Conservation (phyloP, 371 early-diverging fungal species). For the Actinomortierella ambigua region DNA sequence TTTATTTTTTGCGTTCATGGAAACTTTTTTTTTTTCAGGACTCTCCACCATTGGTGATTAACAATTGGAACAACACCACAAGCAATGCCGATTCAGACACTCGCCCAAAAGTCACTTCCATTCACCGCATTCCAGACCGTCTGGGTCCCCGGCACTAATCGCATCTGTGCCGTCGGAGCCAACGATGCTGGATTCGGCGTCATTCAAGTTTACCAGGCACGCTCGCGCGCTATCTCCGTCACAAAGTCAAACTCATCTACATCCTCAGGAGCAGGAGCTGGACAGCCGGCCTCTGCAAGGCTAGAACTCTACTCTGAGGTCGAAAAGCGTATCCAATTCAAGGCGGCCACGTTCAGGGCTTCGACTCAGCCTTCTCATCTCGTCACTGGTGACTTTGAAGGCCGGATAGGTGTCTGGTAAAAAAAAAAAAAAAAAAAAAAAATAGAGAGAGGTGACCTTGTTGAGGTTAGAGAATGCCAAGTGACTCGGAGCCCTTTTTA, state of each 20-base stretch:
- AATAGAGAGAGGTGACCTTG: too few relatives aligned
- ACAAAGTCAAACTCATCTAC: neutral
- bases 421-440: neutral
- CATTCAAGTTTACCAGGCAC: slow-evolving; percentile 56
- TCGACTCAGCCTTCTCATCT: slow-evolving; percentile 61
- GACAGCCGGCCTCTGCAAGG: slow-evolving; percentile 4
- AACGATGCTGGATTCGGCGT: slow-evolving; percentile 69
- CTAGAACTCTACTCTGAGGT: slow-evolving; percentile 44
- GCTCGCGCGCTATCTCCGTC: slow-evolving; percentile 1
- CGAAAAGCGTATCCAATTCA: slow-evolving; percentile 62
- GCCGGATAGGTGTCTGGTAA: slow-evolving; percentile 68
- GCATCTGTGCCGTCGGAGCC: slow-evolving; percentile 74
- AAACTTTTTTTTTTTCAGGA: too few relatives aligned
- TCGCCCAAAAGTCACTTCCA: slow-evolving; percentile 18
- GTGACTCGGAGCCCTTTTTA: too few relatives aligned
- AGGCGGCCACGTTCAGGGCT: slow-evolving; percentile 69
- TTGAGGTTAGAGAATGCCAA: too few relatives aligned
- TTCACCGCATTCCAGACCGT: slow-evolving; percentile 41
- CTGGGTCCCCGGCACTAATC: slow-evolving; percentile 78
- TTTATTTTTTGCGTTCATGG: too few relatives aligned
- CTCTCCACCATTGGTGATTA: too few relatives aligned
- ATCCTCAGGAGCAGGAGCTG: neutral
- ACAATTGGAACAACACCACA: too few relatives aligned
- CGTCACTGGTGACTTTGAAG: slow-evolving; percentile 81
- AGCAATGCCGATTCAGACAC: too few relatives aligned